A percentile compares a stretch with the other conserved stretches of the same genome.
Conservation (phyloP, 1,139 yeast genomes). For the Geotrichum candidum region DNA sequence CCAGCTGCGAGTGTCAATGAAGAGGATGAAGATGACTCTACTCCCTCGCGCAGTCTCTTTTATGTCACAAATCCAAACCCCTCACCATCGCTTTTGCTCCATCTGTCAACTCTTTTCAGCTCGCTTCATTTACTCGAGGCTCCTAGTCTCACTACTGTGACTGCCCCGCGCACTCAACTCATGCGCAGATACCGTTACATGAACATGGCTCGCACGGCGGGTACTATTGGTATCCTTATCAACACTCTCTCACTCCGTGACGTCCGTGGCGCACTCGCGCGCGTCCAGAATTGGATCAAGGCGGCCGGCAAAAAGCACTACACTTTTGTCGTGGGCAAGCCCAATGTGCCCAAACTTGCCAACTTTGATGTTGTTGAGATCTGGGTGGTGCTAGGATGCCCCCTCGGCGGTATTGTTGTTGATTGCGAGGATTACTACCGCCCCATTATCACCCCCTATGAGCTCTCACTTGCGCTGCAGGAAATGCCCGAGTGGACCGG, state of each 20-base stretch:
- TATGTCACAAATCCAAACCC: conserved; percentile 58
- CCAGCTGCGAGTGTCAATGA: neutral
- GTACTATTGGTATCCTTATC: conserved; percentile 84
- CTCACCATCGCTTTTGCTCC: conserved; percentile 70
- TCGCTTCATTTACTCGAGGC: conserved; percentile 39
- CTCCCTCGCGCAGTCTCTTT: conserved; percentile 38
- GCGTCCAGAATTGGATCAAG: conserved; percentile 54
- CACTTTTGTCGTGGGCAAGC: conserved; percentile 93
- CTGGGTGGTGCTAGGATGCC: conserved; percentile 94
- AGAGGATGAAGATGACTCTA: conserved; percentile 7
- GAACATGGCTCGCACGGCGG: conserved; percentile 85
- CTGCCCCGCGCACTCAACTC: conserved; percentile 68
- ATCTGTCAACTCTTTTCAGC: conserved; percentile 63
- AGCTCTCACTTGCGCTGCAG: conserved; percentile 69
- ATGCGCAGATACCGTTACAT: conserved; percentile 79
- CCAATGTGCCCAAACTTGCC: conserved; percentile 95
- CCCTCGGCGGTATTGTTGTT: conserved; percentile 83
- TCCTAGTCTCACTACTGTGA: conserved; percentile 28
- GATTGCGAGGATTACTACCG: conserved; percentile 78
- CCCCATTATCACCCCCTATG: conserved; percentile 93
- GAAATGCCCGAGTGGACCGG: conserved; percentile 85
- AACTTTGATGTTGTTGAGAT: conserved; percentile 86
- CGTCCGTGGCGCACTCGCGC: conserved; percentile 57
- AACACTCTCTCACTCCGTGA: conserved; percentile 79
- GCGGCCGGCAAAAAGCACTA: conserved; percentile 86